Evolutionary conservation across 2,329 filamentous ascomycete genomes (phyloP), one percentile per base, ranked within the genome.

Genomic region (Ophiostoma montium): DNA sequence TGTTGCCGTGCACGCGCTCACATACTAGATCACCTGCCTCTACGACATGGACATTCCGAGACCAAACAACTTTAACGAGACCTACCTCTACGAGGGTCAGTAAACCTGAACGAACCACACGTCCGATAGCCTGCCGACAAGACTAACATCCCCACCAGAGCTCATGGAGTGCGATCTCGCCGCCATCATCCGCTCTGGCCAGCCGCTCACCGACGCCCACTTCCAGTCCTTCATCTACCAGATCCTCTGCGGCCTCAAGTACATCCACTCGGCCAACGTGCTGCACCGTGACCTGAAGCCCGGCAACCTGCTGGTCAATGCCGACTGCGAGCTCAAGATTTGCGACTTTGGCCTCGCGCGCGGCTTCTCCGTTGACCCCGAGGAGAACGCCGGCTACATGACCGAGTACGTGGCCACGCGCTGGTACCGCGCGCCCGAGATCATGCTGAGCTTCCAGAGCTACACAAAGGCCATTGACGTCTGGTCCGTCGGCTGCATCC

Each of bases 211-310:
- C 62, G 92, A 98, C 63, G 92, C 92, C 49, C 92, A 98, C 68
- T 98, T 98, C 73, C 92, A 98, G 69, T 96, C 92, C 47, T 98
- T 98, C 71, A 95, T 98, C 70, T 98, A 98, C 73, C 92, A 98
- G 75, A 98, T 98, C 58, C 83, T 98, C 6, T 96, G 92, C 65
- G 92, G 92, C 56, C 75, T 98, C 59, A 98, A 98, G 74, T 98
- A 96, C 68, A 96, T 98, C 57, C 92, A 98, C 72, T 96, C 90
- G 19, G 92, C 92, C 58, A 96, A 96, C 61, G 92, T 98, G 47
- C 75, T 98, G 57, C 92, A 98, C 66, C 84, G 92, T 64, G 92
- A 98, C 65, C 69, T 98, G 62, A 98, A 98, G 70, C 92, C 92
- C 33, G 92, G 92, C 51, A 98, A 98, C 65, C 68, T 98, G 61